Evolutionary conservation across 805 yeast genomes (phyloP).

Genomic region (Candida silvatica): DNA sequence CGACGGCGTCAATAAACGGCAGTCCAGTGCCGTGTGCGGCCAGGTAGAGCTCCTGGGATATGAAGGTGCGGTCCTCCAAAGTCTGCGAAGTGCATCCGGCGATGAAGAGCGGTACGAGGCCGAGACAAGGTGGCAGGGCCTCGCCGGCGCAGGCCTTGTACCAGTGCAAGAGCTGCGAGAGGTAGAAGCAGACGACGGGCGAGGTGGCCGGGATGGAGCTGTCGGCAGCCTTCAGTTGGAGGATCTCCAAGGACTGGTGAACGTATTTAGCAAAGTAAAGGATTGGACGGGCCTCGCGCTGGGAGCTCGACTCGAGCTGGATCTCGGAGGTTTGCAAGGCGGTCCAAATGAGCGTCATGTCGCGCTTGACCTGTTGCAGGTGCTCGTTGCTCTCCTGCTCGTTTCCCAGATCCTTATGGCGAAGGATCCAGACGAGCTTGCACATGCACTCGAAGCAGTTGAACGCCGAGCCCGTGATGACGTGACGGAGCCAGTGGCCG

Average conservation of each 20-base stretch:
- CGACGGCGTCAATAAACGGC: slow-evolving; percentile 11
- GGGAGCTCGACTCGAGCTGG: slow-evolving; percentile 12
- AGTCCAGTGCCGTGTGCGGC: slow-evolving; percentile 7
- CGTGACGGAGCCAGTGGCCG: slow-evolving; percentile 27
- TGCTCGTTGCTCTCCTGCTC: slow-evolving; percentile 3
- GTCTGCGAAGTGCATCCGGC: slow-evolving; percentile 20
- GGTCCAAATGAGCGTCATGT: slow-evolving; percentile 22
- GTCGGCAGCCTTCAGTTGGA: slow-evolving; percentile 17
- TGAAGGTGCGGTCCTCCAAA: slow-evolving; percentile 16
- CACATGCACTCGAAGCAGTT: slow-evolving; percentile 29
- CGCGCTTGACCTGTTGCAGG: slow-evolving; percentile 12
- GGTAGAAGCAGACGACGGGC: slow-evolving; percentile 19
- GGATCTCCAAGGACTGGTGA: slow-evolving; percentile 20
- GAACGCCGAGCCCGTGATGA: slow-evolving; percentile 29
- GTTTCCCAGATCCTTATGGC: slow-evolving; percentile 7
- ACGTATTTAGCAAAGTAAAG: slow-evolving; percentile 15
- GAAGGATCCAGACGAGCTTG: slow-evolving; percentile 30
- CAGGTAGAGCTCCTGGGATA: slow-evolving; percentile 19
- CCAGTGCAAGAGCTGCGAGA: slow-evolving; percentile 16
- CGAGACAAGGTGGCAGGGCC: slow-evolving; percentile 6
- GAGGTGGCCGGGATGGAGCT: slow-evolving; percentile 9
- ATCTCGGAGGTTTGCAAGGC: slow-evolving; percentile 23
- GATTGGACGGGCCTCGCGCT: neutral
- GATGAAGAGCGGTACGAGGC: slow-evolving; percentile 18
- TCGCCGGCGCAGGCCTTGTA: slow-evolving; percentile 4